Evolutionary conservation across 2,329 filamentous ascomycete genomes (phyloP).

Genomic region (Magnaporthiopsis rhizophila): DNA sequence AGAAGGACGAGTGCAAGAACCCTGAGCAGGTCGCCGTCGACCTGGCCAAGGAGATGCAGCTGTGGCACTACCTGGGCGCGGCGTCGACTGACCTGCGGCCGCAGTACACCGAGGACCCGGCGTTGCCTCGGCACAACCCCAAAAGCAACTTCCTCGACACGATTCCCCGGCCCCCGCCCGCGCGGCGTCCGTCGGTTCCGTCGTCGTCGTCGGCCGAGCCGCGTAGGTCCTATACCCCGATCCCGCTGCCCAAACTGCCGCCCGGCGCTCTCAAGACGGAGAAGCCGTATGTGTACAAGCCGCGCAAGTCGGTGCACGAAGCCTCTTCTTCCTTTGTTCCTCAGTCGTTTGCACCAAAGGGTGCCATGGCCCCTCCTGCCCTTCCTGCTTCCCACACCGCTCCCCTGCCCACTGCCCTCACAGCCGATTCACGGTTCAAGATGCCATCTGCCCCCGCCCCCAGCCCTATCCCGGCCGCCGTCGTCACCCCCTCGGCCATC

Average conservation of each 20-base stretch:
- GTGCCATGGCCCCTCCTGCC: constrained; percentile 4
- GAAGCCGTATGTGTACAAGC: constrained; percentile 48
- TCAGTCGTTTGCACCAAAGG: constrained; percentile 6
- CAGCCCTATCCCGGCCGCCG: constrained; percentile 1
- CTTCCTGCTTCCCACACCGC: background rate
- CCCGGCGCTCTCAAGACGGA: constrained; percentile 24
- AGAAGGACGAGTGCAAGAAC: constrained; percentile 37
- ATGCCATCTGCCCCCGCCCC: constrained; percentile 3
- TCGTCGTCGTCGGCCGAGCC: constrained; percentile 9
- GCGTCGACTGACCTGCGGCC: constrained; percentile 83
- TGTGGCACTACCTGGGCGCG: constrained; percentile 85
- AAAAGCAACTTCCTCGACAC: constrained; percentile 68
- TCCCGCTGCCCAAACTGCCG: constrained; percentile 17
- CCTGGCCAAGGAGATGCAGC: constrained; percentile 60
- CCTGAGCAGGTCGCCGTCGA: constrained; percentile 61
- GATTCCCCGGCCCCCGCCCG: constrained; percentile 38
- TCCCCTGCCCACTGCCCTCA: background rate
- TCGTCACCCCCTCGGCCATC: background rate
- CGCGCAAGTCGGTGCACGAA: constrained; percentile 25
- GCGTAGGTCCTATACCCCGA: constrained; percentile 16
- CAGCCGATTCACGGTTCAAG: constrained; percentile 6
- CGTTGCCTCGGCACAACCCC: constrained; percentile 50
- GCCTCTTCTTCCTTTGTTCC: constrained; percentile 1
- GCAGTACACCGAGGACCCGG: constrained; percentile 77
- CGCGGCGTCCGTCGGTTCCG: constrained; percentile 16